Base-by-base conservation (phyloP, 2,329 filamentous ascomycete species). In the Grosmannia penicillata region DNA sequence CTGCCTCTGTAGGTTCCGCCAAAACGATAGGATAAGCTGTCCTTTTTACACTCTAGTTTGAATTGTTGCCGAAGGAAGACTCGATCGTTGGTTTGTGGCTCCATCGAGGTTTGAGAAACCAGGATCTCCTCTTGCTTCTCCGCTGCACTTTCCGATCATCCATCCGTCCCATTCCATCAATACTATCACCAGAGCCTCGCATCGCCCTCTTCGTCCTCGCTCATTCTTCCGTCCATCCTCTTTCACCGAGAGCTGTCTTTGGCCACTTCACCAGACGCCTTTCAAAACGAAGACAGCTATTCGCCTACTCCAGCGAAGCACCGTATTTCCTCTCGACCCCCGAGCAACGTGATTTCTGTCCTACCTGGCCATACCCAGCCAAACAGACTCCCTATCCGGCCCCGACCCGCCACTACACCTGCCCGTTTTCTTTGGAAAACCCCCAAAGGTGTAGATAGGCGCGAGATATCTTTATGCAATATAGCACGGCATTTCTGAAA, bases 401-500 rank as follows among this genome's bases (percentile, higher is more conserved):
- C 45, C 61, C 59, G 59, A 60, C 56, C 57, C 62, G 58, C 61
- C 69, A 70, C 68, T 73, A 65, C 82, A 87, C 80, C 82, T 85
- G 79, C 83, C 82, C 78, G 80, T 86, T 89, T 87, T 86, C 79
- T 68, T 86, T 84, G 65, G 79, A 82, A 78, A 76, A 70, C 75
- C 72, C 72, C 67, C 71, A 76, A 45, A 57, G 82, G 83, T 87
- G 82, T 86, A 86, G 70, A 83, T 85, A 85, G 66, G 51, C 45
- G 49, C 59, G 56, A 60, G 49, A 46, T 44, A 49, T 40, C 51
- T 50, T 51, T 40, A 48, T 41, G 59, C 66, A 72, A 70, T 66
- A 38, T 40, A 40, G 42, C 26, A 19, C 34, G 36, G 22, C 24
- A 31, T 42, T 27, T 33, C 29, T 22, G n/a, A 34, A 28, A 35